Base-by-base conservation (phyloP, 1,284 basidiomycete species). In the Tetrapyrgos nigripes region DNA sequence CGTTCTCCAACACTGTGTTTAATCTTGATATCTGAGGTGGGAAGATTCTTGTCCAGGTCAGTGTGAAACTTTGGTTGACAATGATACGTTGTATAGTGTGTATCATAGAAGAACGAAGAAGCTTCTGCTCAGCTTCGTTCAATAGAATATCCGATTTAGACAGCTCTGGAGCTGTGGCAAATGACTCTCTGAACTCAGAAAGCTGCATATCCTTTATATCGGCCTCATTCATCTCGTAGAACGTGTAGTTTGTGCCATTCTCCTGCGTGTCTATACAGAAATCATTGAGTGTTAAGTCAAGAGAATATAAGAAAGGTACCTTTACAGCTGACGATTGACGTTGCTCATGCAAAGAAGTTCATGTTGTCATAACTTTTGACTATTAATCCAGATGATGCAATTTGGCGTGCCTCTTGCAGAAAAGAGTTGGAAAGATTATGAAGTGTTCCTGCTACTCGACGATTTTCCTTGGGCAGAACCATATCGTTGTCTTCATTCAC, bases 351-450 rank as follows among this genome's bases (percentile, higher is more conserved):
- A 1, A 69, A 55, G 60, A 74, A 66, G 55, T 77, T 77, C 29
- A 77, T 74, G 55, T 77, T 77, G 60, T 78, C 74, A 56, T 76
- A 79, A 1, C 69, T 63, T 6, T 65, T 57, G 0, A 50, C 64
- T 47, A 64, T 68, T 0, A 66, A 44, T 0, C 63, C 61, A 0
- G 46, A 59, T 0, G 65, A 45, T 0, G 70, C 73, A 3, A 70
- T 51, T 1, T 10, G 26, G 1, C 64, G 64, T 2, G 69, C 61
- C 21, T 55, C 53, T 9, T 54, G 50, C 8, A 58, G 58, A 58
- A 62, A 65, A 1, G 69, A 67, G 1, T 50, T 33, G 10, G 69
- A 70, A 0, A 73, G 64, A 43, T 64, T 53, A 3, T 27, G 28
- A 1, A 70, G 59, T 1, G 62, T 69, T 3, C 69, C 65, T 33